Evolutionary conservation across 805 yeast genomes (phyloP), one percentile per base, ranked within the genome.

Genomic region (Lachancea kluyveri): DNA sequence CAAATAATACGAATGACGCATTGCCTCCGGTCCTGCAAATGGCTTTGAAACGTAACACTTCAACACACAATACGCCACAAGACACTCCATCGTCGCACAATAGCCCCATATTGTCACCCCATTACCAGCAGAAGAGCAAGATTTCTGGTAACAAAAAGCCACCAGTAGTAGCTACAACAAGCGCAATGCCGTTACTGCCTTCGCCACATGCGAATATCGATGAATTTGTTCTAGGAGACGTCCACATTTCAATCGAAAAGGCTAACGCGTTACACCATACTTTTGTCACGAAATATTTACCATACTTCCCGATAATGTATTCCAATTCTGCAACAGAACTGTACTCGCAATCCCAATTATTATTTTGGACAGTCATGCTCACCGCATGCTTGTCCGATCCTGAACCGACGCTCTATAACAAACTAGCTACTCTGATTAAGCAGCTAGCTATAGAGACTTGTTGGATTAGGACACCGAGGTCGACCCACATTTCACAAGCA

Each of bases 401-500:
- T 0, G 90, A 83, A 29, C 95, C 96, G 3, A 68, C 82, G 0
- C 53, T 86, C 27, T 88, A 88, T 62, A 73, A 74, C 57, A 69
- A 80, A 17, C 62, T 87, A 27, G 80, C 92, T 10, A 74, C 84
- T 2, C 65, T 85, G 24, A 82, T 88, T 43, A 84, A 83, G 48
- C 92, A 84, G 48, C 62, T 87, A 43, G 95, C 95, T 0, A 85
- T 85, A 32, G 94, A 84, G 49, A 84, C 94, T 0, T 86, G 95
- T 59, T 85, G 95, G 94, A 75, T 87, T 29, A 65, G 88, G 36
- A 88, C 96, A 0, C 96, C 96, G 2, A 69, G 96, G 50, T 83
- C 95, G 3, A 84, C 96, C 0, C 95, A 88, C 54, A 88, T 88
- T 23, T 85, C 88, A 6, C 96, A 88, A 52, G 94, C 96, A 0